Evolutionary conservation across 1,284 basidiomycete species (phyloP).

Genomic region (Tausonia pullulans): DNA sequence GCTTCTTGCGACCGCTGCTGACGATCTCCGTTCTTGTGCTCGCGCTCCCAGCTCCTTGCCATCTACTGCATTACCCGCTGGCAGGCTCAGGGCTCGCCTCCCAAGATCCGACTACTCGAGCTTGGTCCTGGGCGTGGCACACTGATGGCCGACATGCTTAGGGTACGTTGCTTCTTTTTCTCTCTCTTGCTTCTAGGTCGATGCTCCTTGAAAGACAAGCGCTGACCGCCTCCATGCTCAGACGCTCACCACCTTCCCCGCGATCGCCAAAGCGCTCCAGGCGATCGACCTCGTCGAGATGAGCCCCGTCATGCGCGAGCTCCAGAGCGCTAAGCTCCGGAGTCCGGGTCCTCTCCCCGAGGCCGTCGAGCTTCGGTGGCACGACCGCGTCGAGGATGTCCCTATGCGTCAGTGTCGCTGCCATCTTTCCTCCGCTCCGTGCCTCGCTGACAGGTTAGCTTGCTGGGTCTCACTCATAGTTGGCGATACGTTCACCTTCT

Average conservation of each 20-base stretch:
- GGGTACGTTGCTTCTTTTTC: constrained; percentile 43
- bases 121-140: constrained; percentile 92
- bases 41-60: constrained; percentile 53
- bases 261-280: constrained; percentile 44
- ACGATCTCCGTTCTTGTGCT: constrained; percentile 30
- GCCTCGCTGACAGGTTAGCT: too few species aligned
- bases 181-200: background rate
- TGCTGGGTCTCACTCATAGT: constrained; percentile 20
- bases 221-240: constrained; percentile 11
- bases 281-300: constrained; percentile 72
- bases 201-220: background rate
- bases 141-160: constrained; percentile 77
- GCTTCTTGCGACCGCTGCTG: constrained; percentile 9
- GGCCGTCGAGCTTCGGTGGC: constrained; percentile 51
- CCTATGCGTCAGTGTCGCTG: constrained; percentile 29
- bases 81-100: constrained; percentile 46
- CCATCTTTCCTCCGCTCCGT: background rate
- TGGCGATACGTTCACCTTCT: constrained; percentile 60
- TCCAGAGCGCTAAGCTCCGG: constrained; percentile 53
- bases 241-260: constrained; percentile 37
- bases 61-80: constrained; percentile 79
- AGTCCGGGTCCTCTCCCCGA: constrained; percentile 4
- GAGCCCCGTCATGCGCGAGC: constrained; percentile 51
- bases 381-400: constrained; percentile 60
- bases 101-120: constrained; percentile 65